Conservation (phyloP, 441 rosid genomes). For the Biscutella auriculata region DNA sequence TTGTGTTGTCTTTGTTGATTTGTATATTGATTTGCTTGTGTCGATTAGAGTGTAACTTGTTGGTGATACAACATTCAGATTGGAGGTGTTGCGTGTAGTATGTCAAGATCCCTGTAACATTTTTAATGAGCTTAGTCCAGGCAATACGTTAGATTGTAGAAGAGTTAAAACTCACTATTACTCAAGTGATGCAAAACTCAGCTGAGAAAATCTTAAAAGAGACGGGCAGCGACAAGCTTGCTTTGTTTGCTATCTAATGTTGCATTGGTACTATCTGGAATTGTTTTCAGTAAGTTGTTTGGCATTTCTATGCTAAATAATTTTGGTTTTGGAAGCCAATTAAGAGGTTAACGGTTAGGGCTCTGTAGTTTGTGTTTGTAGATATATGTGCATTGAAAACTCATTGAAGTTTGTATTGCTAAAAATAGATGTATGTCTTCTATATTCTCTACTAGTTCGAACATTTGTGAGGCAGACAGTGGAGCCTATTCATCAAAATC, state of each 20-base stretch:
- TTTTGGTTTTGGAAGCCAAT: not conserved
- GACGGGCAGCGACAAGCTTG: not conserved
- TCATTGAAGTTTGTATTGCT: not conserved
- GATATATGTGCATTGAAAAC: not conserved
- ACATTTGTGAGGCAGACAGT: not conserved
- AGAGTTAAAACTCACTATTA: not conserved
- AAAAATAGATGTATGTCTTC: not conserved
- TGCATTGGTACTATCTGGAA: not conserved
- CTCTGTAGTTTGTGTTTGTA: not conserved
- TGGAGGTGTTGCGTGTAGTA: not conserved
- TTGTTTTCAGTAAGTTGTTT: not conserved
- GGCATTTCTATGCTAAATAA: not conserved
- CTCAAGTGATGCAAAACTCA: not conserved
- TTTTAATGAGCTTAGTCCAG: not conserved
- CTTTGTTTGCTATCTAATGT: not conserved
- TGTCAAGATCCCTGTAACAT: not conserved
- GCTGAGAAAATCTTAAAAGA: not conserved
- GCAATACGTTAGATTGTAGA: not conserved
- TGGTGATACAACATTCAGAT: not conserved
- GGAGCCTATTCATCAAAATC: not conserved
- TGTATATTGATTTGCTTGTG: not conserved
- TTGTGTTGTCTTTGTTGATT: not conserved
- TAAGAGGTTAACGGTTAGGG: not conserved
- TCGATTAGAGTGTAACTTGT: not conserved
- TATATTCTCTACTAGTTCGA: not conserved